Evolutionary conservation across 306 rosid genomes (phyloP).

Genomic region (Lupinus albus): DNA sequence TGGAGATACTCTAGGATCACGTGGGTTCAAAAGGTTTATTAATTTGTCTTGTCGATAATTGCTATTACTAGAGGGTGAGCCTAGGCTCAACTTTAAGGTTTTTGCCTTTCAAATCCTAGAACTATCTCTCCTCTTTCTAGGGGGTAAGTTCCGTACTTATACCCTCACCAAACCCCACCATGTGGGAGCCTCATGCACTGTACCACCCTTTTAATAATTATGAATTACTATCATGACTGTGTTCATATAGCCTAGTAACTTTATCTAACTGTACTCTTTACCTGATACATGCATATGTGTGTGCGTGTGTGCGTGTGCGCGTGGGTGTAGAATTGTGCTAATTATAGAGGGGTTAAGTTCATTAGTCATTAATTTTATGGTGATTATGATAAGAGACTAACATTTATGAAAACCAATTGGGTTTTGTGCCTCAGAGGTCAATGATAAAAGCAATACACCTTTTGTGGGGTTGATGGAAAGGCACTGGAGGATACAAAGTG

Average conservation of each 20-base stretch:
- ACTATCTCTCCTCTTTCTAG: too few species aligned
- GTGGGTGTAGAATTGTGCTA: not conserved
- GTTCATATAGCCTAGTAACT: conserved; percentile 22
- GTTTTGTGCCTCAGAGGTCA: too few species aligned
- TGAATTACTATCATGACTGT: conserved; percentile 5
- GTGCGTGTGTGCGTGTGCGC: not conserved
- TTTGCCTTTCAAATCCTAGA: too few species aligned
- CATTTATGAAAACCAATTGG: too few species aligned
- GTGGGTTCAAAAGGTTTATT: conserved; percentile 59
- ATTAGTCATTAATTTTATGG: not conserved
- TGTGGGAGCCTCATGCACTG: too few species aligned
- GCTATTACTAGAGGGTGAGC: conserved; percentile 3
- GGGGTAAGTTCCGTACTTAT: too few species aligned
- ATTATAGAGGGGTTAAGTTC: not conserved
- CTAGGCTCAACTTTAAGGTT: too few species aligned
- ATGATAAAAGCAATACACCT: too few species aligned
- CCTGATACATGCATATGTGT: not conserved
- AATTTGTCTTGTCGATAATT: conserved; percentile 32
- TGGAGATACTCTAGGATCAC: conserved; percentile 74
- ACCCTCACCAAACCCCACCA: too few species aligned
- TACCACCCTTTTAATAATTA: too few species aligned
- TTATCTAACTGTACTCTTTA: conserved; percentile 32
- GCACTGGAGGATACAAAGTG: too few species aligned
- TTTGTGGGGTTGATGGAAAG: too few species aligned
- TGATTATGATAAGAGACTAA: not conserved